phyloP scores from a whole-genome alignment of 148 eudicot species.

The Camellia sinensis region DNA sequence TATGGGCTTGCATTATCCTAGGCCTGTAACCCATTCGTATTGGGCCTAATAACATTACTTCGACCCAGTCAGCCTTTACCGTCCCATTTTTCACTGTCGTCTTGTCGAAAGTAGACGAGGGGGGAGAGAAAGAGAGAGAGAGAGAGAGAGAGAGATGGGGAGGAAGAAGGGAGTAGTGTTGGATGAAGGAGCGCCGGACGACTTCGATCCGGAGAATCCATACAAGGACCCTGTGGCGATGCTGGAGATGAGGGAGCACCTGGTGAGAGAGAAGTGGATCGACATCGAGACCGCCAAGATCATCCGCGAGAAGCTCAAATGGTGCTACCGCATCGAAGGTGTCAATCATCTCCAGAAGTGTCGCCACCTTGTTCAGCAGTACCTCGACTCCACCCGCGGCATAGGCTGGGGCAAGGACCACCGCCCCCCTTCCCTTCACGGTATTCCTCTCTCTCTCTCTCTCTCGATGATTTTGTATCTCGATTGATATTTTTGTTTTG shows the following conservation, averaged over 20 bases:
- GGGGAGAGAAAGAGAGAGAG: conserved; percentile 9
- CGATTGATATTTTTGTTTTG: background rate
- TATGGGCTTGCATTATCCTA: no score
- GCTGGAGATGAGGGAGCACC: conserved; percentile 90
- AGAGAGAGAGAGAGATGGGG: conserved; percentile 43
- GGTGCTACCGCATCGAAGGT: conserved; percentile 94
- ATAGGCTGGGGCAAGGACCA: conserved; percentile 87
- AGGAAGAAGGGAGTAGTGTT: conserved; percentile 65
- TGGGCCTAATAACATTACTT: no score
- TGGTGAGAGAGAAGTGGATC: conserved; percentile 95
- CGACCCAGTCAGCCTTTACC: no score
- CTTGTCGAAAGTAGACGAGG: background rate
- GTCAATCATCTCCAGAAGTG: conserved; percentile 89
- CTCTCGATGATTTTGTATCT: background rate
- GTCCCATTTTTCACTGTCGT: no score
- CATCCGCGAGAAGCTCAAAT: conserved; percentile 57
- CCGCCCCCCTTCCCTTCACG: conserved; percentile 72
- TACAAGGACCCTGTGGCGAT: conserved; percentile 97
- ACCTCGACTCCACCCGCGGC: conserved; percentile 88
- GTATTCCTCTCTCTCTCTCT: conserved; percentile 25
- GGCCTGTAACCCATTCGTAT: no score
- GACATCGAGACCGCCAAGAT: conserved; percentile 90
- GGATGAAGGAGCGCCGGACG: conserved; percentile 84
- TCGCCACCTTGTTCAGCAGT: conserved; percentile 80
- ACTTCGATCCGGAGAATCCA: conserved; percentile 84